Percentiles rank a stretch among this genome's conserved stretches.
Evolutionary conservation across 2,329 filamentous ascomycete genomes (phyloP).

Genomic region (Nothomitra cinnamomea): DNA sequence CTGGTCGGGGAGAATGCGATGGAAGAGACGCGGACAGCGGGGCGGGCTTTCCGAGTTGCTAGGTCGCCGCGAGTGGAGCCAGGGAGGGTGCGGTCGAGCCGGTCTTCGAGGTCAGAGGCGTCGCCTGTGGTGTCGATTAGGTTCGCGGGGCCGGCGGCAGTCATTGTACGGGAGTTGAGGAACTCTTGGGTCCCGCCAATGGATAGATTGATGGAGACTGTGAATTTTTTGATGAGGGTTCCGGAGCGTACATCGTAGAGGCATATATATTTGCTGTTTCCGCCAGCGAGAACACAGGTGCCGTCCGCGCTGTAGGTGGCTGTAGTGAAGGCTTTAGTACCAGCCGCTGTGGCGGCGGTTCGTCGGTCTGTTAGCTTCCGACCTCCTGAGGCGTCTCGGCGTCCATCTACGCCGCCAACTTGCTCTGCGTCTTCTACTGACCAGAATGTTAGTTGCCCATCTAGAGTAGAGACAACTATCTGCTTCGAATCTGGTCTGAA

Average conservation of each 20-base stretch:
- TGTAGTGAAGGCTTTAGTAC: conserved; percentile 77
- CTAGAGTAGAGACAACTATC: conserved; percentile 77
- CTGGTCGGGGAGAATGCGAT: conserved; percentile 82
- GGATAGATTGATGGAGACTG: conserved; percentile 88
- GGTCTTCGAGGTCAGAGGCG: conserved; percentile 73
- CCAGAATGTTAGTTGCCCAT: conserved; percentile 94
- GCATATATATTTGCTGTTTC: conserved; percentile 98
- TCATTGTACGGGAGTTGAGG: conserved; percentile 79
- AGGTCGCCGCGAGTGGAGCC: conserved; percentile 80
- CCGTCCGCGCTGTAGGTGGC: conserved; percentile 89
- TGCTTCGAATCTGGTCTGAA: conserved; percentile 84
- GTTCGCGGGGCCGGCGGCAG: conserved; percentile 70
- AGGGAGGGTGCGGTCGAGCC: conserved; percentile 62
- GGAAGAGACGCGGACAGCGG: conserved; percentile 70
- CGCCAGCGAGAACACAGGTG: conserved; percentile 72
- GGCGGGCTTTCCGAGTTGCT: conserved; percentile 54
- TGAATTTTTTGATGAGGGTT: conserved; percentile 85
- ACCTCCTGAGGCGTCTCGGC: conserved; percentile 82
- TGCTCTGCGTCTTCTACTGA: conserved; percentile 76
- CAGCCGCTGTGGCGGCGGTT: conserved; percentile 77
- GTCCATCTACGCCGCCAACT: conserved; percentile 69
- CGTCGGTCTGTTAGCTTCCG: conserved; percentile 75
- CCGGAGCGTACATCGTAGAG: conserved; percentile 89
- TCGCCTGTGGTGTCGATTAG: conserved; percentile 82
- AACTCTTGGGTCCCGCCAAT: conserved; percentile 94